Evolutionary conservation across 2,329 filamentous ascomycete species (phyloP), one percentile per base, ranked within the genome.

Genomic region (Penicillium fuscoglaucum): DNA sequence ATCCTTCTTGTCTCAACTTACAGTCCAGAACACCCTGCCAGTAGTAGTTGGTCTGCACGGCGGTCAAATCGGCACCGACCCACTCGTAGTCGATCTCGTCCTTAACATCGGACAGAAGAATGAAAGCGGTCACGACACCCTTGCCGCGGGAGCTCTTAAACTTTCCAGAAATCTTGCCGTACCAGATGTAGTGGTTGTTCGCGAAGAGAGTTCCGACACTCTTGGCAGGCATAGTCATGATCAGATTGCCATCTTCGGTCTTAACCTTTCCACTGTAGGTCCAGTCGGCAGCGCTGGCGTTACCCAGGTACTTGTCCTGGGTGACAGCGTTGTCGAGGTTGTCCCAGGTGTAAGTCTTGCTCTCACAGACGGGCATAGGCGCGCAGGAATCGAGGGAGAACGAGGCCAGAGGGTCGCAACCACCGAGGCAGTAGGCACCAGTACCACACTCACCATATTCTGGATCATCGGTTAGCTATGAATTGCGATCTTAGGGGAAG

Each of bases 21-120:
- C 91, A 98, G 75, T 93, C 83, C 40, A 91, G 88, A 63, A 97
- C 88, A 71, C 95, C 95, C 79, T 97, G 93, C 79, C 89, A 97
- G 79, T 97, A 99, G 82, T 87, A 99, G 80, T 99, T 99, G 73
- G 92, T 95, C 80, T 99, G 93, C 19, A 89, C 90, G 62, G 83
- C 84, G 47, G 81, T 72, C 61, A 96, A 81, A 70, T 97, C 90
- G 45, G 84, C 84, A 65, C 95, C 95, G 55, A 99, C 84, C 74
- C 90, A 98, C 76, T 99, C 95, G 74, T 91, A 98, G 79, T 99
- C 95, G 70, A 99, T 96, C 78, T 99, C 95, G 72, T 99, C 95
- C 83, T 97, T 96, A 71, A 96, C 90, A 70, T 98, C 93, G 37
- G 90, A 93, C 76, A 97, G 86, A 71, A 98, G 82, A 74, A 99